These are phyloP conservation scores for Tricholoma hemisulphureum DNA, from an alignment of 768 basidiomycete species.

Conservation along the genomic window DNA sequence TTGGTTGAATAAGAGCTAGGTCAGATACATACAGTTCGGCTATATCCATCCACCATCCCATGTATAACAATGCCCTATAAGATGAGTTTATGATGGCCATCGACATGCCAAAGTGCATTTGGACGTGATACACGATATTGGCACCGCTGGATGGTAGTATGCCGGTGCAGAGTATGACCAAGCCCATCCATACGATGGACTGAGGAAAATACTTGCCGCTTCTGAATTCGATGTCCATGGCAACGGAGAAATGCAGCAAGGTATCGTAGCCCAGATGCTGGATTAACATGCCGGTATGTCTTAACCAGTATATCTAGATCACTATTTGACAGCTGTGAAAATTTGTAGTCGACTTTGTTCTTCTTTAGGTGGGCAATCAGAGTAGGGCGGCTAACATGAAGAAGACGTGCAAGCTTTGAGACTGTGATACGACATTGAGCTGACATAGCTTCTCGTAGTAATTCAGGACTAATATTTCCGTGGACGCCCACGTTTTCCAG, in stretches of 20 bases:
- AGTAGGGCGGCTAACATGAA: not conserved
- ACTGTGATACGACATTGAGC: not conserved
- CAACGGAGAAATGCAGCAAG: slow-evolving; percentile 24
- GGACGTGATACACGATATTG: too few relatives aligned
- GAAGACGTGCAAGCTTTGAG: too few relatives aligned
- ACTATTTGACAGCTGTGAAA: slow-evolving; percentile 1
- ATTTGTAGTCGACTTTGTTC: too few relatives aligned
- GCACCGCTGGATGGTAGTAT: too few relatives aligned
- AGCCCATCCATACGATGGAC: too few relatives aligned
- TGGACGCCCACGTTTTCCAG: not conserved
- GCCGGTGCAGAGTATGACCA: too few relatives aligned
- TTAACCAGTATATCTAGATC: slow-evolving; percentile 1
- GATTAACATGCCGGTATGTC: slow-evolving; percentile 16
- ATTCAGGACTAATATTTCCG: not conserved
- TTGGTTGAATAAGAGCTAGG: too few relatives aligned
- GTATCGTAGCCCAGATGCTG: slow-evolving; percentile 27
- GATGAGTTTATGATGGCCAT: too few relatives aligned
- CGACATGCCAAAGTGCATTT: too few relatives aligned
- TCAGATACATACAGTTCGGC: too few relatives aligned
- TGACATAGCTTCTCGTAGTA: not conserved
- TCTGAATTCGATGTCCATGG: slow-evolving; percentile 26
- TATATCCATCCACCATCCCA: slow-evolving; percentile 26
- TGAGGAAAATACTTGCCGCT: slow-evolving; percentile 14
- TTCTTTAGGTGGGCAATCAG: not conserved
- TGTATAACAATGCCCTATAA: slow-evolving; percentile 29